Evolutionary conservation across 2,329 filamentous ascomycete genomes (phyloP), one percentile per base, ranked within the genome.

Genomic region (Phyllosticta citribraziliensis): DNA sequence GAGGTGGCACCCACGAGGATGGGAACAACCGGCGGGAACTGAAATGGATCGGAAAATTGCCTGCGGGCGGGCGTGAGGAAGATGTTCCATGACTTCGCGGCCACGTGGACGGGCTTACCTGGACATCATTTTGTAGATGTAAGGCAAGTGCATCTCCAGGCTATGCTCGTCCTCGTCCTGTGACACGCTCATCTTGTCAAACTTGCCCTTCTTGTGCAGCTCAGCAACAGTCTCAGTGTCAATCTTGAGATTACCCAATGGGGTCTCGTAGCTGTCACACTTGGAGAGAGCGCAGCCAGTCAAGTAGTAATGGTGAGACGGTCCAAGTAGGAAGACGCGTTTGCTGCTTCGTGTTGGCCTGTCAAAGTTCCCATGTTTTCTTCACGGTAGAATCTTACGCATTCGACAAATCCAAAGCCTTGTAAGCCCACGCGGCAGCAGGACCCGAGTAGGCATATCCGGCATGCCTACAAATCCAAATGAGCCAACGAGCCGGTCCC

Each of bases 361-460:
- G 22, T 22, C 17, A 54, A 17, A 8, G 10, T 19, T n/a, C 63
- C 52, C 62, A 57, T 17, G n/a, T 2, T 17, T 24, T 50, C 14
- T 3, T 52, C 30, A 27, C 27, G 14, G 33, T 25, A 3, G 27
- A 33, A 24, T 73, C 81, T 72, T 74, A 87, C 83, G 86, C 88
- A 64, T 84, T 84, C 63, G 85, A 87, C 61, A 97, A 81, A 72
- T 97, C 91, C 56, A 96, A 85, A 6, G 84, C 83, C 74, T 90
- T 94, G 77, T 97, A 99, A 9, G 94, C 94, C 86, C 91, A 97
- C 52, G 92, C 94, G 52, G 94, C 94, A 66, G 91, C 93, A 50
- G 87, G 84, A 8, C 94, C 94, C 3, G 94, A 99, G 79, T 93
- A 97, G 1, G 84, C 79, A 76, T 96, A 99, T 64, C 94, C 94